Conservation (phyloP, 1,284 basidiomycete species). For the Austroboletus niveus region DNA sequence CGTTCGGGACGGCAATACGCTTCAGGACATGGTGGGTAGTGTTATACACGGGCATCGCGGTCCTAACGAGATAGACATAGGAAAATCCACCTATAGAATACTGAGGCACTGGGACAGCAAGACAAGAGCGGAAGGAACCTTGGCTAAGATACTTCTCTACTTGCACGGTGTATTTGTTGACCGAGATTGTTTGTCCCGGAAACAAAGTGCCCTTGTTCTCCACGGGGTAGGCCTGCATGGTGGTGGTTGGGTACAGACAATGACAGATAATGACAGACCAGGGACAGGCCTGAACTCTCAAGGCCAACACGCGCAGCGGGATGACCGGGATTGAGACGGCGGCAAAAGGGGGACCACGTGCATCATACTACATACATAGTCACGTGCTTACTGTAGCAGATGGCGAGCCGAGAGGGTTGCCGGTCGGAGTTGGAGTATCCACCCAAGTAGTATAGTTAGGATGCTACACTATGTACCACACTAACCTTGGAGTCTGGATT, state of each 20-base stretch:
- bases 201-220: slow-evolving; percentile 62
- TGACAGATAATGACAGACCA: slow-evolving; percentile 3
- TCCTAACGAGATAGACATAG: slow-evolving; percentile 94
- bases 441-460: no score
- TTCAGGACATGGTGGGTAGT: slow-evolving; percentile 97
- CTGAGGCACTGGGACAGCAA: slow-evolving; percentile 7
- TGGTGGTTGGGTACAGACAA: slow-evolving; percentile 4
- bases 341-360: slow-evolving; percentile 15
- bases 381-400: no score
- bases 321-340: background rate
- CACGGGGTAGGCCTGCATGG: slow-evolving; percentile 30
- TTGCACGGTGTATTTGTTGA: slow-evolving; percentile 88
- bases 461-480: no score
- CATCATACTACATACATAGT: background rate
- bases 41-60: slow-evolving; percentile 81
- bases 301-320: background rate
- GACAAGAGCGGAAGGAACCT: slow-evolving; percentile 48
- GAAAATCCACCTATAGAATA: slow-evolving; percentile 86
- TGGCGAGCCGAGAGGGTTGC: no score
- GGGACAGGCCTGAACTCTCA: background rate
- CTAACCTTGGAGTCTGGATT: no score
- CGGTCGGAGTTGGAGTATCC: no score
- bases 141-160: slow-evolving; percentile 88
- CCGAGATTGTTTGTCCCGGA: slow-evolving; percentile 84
- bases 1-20: slow-evolving; percentile 91